A percentile compares a stretch with the other conserved stretches of the same genome.
These are phyloP conservation scores for Straminergon stramineum DNA, from an alignment of 225 moss, liverwort and hornwort genomes.

Conservation along the genomic window DNA sequence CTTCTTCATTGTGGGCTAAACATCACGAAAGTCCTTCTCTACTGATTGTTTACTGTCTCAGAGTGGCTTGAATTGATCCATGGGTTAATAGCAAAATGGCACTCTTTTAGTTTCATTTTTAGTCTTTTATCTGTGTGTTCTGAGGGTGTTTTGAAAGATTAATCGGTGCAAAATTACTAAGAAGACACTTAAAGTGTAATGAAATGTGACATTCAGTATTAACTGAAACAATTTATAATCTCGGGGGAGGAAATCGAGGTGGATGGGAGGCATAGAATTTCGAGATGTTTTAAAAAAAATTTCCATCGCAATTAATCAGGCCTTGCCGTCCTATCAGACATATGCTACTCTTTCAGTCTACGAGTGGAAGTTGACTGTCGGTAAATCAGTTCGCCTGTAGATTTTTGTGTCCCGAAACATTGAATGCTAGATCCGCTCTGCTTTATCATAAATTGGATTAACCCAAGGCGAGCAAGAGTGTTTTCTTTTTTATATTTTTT, in stretches of 20 bases:
- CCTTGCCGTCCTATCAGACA: neutral
- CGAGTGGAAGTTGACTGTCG: neutral
- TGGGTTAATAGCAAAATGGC: neutral
- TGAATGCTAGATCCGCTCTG: neutral
- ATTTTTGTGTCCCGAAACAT: neutral
- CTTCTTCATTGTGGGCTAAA: neutral
- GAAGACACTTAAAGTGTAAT: neutral
- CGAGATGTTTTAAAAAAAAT: neutral
- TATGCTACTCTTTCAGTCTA: neutral
- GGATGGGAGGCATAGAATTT: neutral
- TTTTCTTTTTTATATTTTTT: neutral
- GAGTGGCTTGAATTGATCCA: neutral
- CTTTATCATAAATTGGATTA: neutral
- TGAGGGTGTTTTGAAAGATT: neutral
- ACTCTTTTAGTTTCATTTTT: neutral
- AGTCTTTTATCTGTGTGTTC: neutral
- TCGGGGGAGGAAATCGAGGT: neutral
- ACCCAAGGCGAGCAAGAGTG: neutral
- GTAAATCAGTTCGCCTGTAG: neutral
- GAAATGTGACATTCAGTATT: neutral
- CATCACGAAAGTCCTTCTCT: neutral
- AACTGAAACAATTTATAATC: neutral
- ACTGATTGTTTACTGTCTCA: neutral
- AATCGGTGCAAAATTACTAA: neutral
- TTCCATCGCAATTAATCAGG: neutral